Percentiles rank a stretch among this genome's conserved stretches.
Conservation (phyloP, 2,329 filamentous ascomycete species). For the Cladosporium colombiae region DNA sequence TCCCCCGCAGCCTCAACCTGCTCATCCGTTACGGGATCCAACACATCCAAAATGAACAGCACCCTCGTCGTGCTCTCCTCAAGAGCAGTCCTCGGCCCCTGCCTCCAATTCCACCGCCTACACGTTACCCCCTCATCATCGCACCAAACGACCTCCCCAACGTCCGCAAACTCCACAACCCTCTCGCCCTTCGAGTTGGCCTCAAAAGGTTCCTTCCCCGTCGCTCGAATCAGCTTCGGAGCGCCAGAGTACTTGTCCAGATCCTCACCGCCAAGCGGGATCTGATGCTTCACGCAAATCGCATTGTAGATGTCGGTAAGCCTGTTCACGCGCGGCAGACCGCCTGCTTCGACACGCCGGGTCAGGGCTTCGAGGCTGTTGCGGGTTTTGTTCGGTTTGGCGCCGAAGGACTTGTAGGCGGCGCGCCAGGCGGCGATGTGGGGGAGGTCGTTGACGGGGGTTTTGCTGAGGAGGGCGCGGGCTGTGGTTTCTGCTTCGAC, state of each 20-base stretch:
- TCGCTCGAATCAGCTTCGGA: slow-evolving; percentile 36
- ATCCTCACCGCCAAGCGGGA: slow-evolving; percentile 44
- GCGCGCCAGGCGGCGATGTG: slow-evolving; percentile 43
- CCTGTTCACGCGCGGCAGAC: slow-evolving; percentile 42
- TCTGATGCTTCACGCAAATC: slow-evolving; percentile 43
- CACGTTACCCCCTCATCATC: slow-evolving; percentile 43
- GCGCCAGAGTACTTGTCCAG: slow-evolving; percentile 41
- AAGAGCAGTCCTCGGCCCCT: slow-evolving; percentile 41
- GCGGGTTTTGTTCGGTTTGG: slow-evolving; percentile 41
- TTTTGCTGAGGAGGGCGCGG: slow-evolving; percentile 20
- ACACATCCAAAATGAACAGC: slow-evolving; percentile 41
- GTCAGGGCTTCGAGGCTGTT: slow-evolving; percentile 43
- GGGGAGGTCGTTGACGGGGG: slow-evolving; percentile 36
- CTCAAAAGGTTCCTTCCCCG: slow-evolving; percentile 40
- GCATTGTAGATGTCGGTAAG: slow-evolving; percentile 45
- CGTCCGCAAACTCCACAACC: slow-evolving; percentile 28
- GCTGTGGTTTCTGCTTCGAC: slow-evolving; percentile 33
- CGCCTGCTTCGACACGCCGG: slow-evolving; percentile 34
- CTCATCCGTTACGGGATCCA: slow-evolving; percentile 31
- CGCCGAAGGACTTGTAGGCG: slow-evolving; percentile 43
- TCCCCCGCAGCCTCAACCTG: slow-evolving; percentile 33
- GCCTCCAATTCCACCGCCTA: slow-evolving; percentile 45
- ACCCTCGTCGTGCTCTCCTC: slow-evolving; percentile 39
- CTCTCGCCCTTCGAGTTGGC: slow-evolving; percentile 32
- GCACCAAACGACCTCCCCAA: slow-evolving; percentile 44